Evolutionary conservation across 768 basidiomycete species (phyloP), one percentile per base, ranked within the genome.

Genomic region (Mycena galericulata): DNA sequence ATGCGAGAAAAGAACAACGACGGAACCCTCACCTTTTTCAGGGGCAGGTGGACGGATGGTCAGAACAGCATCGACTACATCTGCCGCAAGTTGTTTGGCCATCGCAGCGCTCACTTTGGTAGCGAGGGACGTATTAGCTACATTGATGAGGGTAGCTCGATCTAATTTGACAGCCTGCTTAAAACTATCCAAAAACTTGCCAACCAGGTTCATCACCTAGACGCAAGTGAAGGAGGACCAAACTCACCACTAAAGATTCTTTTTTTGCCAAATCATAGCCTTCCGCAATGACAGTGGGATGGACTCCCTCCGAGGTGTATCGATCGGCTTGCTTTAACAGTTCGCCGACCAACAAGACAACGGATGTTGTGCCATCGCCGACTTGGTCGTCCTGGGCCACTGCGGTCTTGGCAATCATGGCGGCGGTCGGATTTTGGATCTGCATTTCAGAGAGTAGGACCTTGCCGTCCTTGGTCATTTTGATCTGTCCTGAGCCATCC

Each of bases 401-500:
- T 17, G 98, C 98, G 46, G 98, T 98, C 57, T 96, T 90, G 50
- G 98, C 98, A 76, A 99, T 96, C 95, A 99, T 97, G 34, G 98
- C 97, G 20, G 98, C 98, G 4, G 98, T 99, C 32, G 98, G 98
- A 79, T 99, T 99, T 82, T 95, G 93, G 74, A 99, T 99, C 83
- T 99, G 98, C 98, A 99, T 99, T 84, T 99, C 98, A 45, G 96
- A 97, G 65, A 99, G 86, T 62, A 99, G 83, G 45, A 98, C 97
- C 83, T 99, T 99, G 70, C 98, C 98, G 76, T 99, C 98, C 86
- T 99, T 99, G 71, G 98, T 99, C 94, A 99, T 97, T 88, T 99
- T 99, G 80, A 99, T 97, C 83, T 96, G 94, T 12, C 98, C 98
- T 17, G 97, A 87, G 63, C 98, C 98, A 80, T 99, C 98, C 46